phyloP scores from a whole-genome alignment of 1,284 basidiomycete species.

The Puccinia coronata region DNA sequence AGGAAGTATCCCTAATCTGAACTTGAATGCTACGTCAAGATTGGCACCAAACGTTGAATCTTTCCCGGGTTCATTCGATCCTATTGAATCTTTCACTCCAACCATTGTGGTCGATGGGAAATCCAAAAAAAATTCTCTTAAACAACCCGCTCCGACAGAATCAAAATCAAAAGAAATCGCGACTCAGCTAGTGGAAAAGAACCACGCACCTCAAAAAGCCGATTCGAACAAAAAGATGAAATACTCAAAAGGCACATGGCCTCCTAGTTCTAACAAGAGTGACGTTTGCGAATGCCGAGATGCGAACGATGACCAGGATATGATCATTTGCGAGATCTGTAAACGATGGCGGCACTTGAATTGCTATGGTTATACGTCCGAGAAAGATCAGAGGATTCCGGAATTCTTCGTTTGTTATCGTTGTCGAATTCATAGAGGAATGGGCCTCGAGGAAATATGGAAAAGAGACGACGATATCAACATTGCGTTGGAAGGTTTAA shows the following conservation, averaged over 20 bases:
- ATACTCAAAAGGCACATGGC: not conserved
- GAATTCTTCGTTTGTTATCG: constrained; percentile 31
- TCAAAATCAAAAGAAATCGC: not conserved
- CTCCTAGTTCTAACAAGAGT: not conserved
- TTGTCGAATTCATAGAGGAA: constrained; percentile 33
- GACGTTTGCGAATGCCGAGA: constrained; percentile 45
- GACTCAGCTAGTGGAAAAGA: not conserved
- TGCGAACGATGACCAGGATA: constrained; percentile 34
- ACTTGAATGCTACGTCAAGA: not conserved
- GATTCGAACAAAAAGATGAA: constrained; percentile 30
- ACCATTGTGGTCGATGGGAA: not conserved
- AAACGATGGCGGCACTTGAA: constrained; percentile 37
- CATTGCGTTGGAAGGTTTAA: constrained; percentile 36
- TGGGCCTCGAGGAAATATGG: constrained; percentile 38
- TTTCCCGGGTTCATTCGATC: constrained; percentile 19
- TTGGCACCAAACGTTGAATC: not conserved
- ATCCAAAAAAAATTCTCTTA: not conserved
- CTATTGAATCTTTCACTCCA: constrained; percentile 18
- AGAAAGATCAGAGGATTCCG: constrained; percentile 41
- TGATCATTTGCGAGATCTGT: constrained; percentile 35
- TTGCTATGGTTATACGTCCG: constrained; percentile 44
- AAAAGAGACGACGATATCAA: constrained; percentile 44
- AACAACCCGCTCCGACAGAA: not conserved
- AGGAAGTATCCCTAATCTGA: constrained; percentile 8
- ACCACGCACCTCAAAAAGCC: not conserved